phyloP scores from a whole-genome alignment of 306 rosid species.

The Betula pendula region DNA sequence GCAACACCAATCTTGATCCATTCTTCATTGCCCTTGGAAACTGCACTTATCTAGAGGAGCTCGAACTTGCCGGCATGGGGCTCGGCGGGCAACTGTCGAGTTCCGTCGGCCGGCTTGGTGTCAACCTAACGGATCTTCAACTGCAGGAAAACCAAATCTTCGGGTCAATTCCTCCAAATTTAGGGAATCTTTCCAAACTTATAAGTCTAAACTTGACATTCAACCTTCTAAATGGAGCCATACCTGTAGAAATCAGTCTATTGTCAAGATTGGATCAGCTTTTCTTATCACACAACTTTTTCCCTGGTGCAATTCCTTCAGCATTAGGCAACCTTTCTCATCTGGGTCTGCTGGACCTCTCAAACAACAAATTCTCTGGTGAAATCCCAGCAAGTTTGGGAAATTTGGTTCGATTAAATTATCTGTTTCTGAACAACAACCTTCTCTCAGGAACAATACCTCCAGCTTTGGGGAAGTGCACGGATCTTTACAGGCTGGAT shows the following conservation, averaged over 20 bases:
- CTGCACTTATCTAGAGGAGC: slow-evolving; percentile 51
- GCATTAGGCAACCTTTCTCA: not conserved
- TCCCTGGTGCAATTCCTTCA: not conserved
- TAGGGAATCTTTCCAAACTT: slow-evolving; percentile 53
- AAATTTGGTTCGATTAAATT: slow-evolving; percentile 38
- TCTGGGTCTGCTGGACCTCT: not conserved
- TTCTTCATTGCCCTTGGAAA: slow-evolving; percentile 57
- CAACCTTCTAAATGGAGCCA: slow-evolving; percentile 7
- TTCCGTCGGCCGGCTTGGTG: slow-evolving; percentile 35
- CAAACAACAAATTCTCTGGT: slow-evolving; percentile 38
- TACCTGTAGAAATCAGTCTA: not conserved
- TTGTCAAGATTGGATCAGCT: not conserved
- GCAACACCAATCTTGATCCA: slow-evolving; percentile 57
- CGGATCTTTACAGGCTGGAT: slow-evolving; percentile 56
- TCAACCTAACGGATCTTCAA: slow-evolving; percentile 20
- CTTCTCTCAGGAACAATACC: slow-evolving; percentile 61
- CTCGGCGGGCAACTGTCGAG: slow-evolving; percentile 56
- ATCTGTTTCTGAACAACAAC: slow-evolving; percentile 69
- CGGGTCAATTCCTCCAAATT: slow-evolving; percentile 58
- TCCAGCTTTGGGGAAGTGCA: slow-evolving; percentile 48
- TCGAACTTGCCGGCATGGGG: slow-evolving; percentile 67
- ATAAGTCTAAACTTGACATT: slow-evolving; percentile 31
- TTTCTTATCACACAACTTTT: not conserved
- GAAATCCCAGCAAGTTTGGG: slow-evolving; percentile 55
- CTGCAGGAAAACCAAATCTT: slow-evolving; percentile 58